These are phyloP conservation scores for Agrostemma githago DNA, from an alignment of 148 eudicot species.

Conservation along the genomic window DNA sequence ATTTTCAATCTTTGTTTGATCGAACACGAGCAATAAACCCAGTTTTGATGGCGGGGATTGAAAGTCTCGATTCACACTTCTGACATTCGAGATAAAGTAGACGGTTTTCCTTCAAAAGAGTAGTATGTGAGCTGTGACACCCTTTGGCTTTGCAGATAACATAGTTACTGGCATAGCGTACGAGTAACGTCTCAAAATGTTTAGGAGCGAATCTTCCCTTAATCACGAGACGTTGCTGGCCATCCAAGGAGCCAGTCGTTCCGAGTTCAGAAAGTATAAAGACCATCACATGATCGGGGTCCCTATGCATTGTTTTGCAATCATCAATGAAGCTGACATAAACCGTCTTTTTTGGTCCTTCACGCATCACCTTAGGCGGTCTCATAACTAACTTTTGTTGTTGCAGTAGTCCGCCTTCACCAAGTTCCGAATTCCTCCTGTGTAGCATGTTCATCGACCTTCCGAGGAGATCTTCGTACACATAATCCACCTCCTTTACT, in stretches of 20 bases:
- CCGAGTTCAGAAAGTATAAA: slow-evolving; percentile 97
- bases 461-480: slow-evolving; percentile 64
- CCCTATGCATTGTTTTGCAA: slow-evolving; percentile 98
- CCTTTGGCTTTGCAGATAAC: slow-evolving; percentile 31
- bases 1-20: too few relatives aligned
- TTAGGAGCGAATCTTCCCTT: slow-evolving; percentile 9
- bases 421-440: slow-evolving; percentile 93
- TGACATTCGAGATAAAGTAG: slow-evolving; percentile 34
- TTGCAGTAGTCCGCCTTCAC: slow-evolving; percentile 52
- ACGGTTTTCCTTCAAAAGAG: slow-evolving; percentile 35
- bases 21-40: slow-evolving; percentile 30
- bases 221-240: slow-evolving; percentile 13
- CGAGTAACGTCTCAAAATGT: slow-evolving; percentile 37
- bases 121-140: slow-evolving; percentile 45
- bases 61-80: slow-evolving; percentile 30
- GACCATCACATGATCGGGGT: slow-evolving; percentile 96
- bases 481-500: background rate
- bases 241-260: slow-evolving; percentile 83
- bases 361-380: slow-evolving; percentile 97
- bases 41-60: slow-evolving; percentile 20
- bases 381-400: slow-evolving; percentile 85
- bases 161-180: slow-evolving; percentile 40
- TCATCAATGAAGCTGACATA: slow-evolving; percentile 92
- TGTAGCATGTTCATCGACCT: slow-evolving; percentile 82
- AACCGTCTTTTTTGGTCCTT: slow-evolving; percentile 96